A percentile compares a stretch with the other conserved stretches of the same genome.
Conservation (phyloP, 257 asterid species). For the Verbascum thapsus region DNA sequence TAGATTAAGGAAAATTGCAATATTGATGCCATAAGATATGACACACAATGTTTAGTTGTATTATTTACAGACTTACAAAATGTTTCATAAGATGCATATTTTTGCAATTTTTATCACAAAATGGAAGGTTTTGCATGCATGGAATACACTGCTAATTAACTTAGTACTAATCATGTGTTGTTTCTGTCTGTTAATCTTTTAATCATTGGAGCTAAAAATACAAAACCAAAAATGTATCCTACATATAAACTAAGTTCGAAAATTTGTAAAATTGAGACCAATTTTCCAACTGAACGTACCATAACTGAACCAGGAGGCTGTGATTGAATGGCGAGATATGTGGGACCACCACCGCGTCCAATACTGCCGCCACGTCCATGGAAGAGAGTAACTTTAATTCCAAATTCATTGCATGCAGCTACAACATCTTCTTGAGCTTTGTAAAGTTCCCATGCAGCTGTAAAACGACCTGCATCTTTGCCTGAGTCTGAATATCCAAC, state of each 20-base stretch:
- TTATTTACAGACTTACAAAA: too few relatives aligned
- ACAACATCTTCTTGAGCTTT: constrained; percentile 98
- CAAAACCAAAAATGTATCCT: not conserved
- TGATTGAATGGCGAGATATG: constrained; percentile 92
- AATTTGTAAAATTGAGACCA: not conserved
- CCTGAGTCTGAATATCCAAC: constrained; percentile 99
- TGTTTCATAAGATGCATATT: too few relatives aligned
- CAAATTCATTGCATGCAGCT: constrained; percentile 86
- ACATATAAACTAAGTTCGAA: too few relatives aligned
- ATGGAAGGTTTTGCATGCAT: too few relatives aligned
- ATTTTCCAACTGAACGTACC: constrained; percentile 49
- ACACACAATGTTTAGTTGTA: too few relatives aligned
- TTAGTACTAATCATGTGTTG: too few relatives aligned
- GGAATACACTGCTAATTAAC: too few relatives aligned
- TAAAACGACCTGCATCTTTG: constrained; percentile 95
- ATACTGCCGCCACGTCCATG: constrained; percentile 99
- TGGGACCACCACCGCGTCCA: constrained; percentile 99
- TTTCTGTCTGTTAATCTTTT: too few relatives aligned
- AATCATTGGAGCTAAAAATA: too few relatives aligned
- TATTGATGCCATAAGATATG: too few relatives aligned
- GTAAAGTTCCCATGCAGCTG: constrained; percentile 98
- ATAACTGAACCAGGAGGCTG: constrained; percentile 98
- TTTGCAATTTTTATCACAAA: too few relatives aligned
- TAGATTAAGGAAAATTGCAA: too few relatives aligned
- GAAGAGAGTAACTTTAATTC: constrained; percentile 86